Conservation (phyloP, 768 basidiomycete species). For the Lactarius pseudohatsudake region DNA sequence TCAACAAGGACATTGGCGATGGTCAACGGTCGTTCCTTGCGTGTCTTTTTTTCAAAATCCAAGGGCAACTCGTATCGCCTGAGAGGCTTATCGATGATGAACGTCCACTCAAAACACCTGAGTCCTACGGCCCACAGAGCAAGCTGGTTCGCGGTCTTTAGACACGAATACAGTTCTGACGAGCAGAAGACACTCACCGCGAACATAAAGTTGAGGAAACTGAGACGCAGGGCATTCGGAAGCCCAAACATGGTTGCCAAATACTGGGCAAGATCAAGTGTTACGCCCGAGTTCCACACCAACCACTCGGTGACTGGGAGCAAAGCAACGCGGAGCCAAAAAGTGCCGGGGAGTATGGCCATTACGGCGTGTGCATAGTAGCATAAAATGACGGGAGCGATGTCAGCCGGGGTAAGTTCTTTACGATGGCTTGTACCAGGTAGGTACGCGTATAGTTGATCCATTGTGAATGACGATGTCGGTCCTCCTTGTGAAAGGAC, state of each 20-base stretch:
- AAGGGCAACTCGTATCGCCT: slow-evolving; percentile 10
- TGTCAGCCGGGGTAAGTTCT: background rate
- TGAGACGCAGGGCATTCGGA: slow-evolving; percentile 12
- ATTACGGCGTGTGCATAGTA: slow-evolving; percentile 26
- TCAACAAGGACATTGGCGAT: slow-evolving; percentile 15
- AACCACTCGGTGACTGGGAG: slow-evolving; percentile 24
- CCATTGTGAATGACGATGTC: background rate
- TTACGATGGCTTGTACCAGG: slow-evolving; percentile 5
- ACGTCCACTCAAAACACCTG: slow-evolving; percentile 25
- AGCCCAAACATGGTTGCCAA: slow-evolving; percentile 5
- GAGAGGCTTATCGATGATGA: slow-evolving; percentile 11
- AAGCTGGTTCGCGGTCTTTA: slow-evolving; percentile 1
- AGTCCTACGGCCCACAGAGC: slow-evolving; percentile 12
- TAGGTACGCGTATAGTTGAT: slow-evolving; percentile 1
- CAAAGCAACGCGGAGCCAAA: slow-evolving; percentile 8
- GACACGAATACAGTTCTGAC: background rate
- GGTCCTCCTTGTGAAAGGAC: background rate
- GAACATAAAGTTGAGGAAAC: slow-evolving; percentile 18
- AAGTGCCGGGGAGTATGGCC: slow-evolving; percentile 23
- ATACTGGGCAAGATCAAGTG: slow-evolving; percentile 15
- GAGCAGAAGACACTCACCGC: slow-evolving; percentile 13
- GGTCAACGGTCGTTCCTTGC: slow-evolving; percentile 13
- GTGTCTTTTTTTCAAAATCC: background rate
- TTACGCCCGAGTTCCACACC: slow-evolving; percentile 13
- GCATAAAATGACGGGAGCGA: slow-evolving; percentile 18